Evolutionary conservation across 768 basidiomycete genomes (phyloP).

Genomic region (Lactarius hatsudake): DNA sequence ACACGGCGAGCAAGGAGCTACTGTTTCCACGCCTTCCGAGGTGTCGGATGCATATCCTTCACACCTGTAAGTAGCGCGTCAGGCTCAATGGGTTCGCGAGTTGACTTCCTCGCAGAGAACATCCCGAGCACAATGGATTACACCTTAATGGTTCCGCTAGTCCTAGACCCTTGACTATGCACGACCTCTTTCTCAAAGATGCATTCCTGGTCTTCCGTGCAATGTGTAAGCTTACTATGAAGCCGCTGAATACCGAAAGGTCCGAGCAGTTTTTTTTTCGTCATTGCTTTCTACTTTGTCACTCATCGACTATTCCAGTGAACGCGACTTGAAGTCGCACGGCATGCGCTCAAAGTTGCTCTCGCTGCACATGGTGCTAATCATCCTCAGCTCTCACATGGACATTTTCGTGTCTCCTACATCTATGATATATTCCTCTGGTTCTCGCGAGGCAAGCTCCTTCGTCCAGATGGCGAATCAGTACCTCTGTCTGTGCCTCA

Average conservation of each 20-base stretch:
- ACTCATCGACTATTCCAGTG: slow-evolving; percentile 47
- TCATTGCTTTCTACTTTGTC: neutral
- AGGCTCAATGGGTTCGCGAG: too few relatives aligned
- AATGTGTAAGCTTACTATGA: slow-evolving; percentile 97
- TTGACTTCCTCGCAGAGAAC: slow-evolving; percentile 15
- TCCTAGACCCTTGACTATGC: slow-evolving; percentile 56
- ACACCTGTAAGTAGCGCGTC: slow-evolving; percentile 12
- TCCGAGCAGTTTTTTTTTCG: slow-evolving; percentile 34
- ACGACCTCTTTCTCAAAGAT: slow-evolving; percentile 94
- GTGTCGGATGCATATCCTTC: neutral
- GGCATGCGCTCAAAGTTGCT: slow-evolving; percentile 96
- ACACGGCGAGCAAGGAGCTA: neutral
- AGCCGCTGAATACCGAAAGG: slow-evolving; percentile 92
- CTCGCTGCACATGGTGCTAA: slow-evolving; percentile 90
- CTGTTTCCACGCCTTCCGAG: slow-evolving; percentile 2
- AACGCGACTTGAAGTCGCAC: slow-evolving; percentile 93
- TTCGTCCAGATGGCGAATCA: slow-evolving; percentile 95
- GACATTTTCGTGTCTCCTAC: slow-evolving; percentile 81
- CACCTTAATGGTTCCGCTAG: slow-evolving; percentile 27
- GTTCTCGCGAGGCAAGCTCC: slow-evolving; percentile 80
- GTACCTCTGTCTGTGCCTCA: slow-evolving; percentile 89
- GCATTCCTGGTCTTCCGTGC: slow-evolving; percentile 97
- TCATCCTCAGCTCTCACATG: slow-evolving; percentile 90
- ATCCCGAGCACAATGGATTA: slow-evolving; percentile 3
- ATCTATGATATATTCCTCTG: slow-evolving; percentile 89